Evolutionary conservation across 2,329 filamentous ascomycete genomes (phyloP), one percentile per base, ranked within the genome.

Genomic region (Ascochyta clinopodiicola): DNA sequence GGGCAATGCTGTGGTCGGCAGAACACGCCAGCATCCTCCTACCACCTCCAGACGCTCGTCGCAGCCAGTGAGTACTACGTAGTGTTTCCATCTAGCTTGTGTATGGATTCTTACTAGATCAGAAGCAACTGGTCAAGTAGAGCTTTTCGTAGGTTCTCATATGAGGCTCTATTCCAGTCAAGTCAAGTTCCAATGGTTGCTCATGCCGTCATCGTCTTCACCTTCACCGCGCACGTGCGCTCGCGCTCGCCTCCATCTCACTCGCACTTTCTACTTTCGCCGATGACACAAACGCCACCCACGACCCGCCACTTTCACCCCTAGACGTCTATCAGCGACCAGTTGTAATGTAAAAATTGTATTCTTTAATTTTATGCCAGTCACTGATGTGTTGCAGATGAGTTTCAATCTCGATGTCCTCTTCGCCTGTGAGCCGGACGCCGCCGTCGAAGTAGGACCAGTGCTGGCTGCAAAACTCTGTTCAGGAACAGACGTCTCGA

Each of bases 351-450:
- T 35, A 35, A 35, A 1, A 7, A 9, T 12, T 2, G 15, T 17
- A 1, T 1, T n/a, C n/a, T 1, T 35, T 8, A 19, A n/a, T 4
- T 7, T 6, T 17, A 17, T 17, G 17, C 9, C 15, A 17, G 9
- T 17, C 32, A 35, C n/a, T 35, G 32, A 35, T 17, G 6, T 22
- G 15, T 5, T 24, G 40, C 17, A 60, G 51, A 59, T 55, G 57
- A 59, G 44, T 47, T 35, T 55, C 17, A 31, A 45, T 44, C 27
- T 62, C 7, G 45, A 60, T 19, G 24, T 46, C 13, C 48, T 58
- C 24, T 60, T 54, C 24, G 19, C 10, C 5, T 38, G 36, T 19
- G 36, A 38, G 19, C 36, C 19, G 3, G 19, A 21, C 19, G 19
- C 46, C 34, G 31, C 51, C 49, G 25, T n/a, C 36, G 13, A 31